Evolutionary conservation across 2,329 filamentous ascomycete species (phyloP).

Genomic region (Xylariaceae sp.): DNA sequence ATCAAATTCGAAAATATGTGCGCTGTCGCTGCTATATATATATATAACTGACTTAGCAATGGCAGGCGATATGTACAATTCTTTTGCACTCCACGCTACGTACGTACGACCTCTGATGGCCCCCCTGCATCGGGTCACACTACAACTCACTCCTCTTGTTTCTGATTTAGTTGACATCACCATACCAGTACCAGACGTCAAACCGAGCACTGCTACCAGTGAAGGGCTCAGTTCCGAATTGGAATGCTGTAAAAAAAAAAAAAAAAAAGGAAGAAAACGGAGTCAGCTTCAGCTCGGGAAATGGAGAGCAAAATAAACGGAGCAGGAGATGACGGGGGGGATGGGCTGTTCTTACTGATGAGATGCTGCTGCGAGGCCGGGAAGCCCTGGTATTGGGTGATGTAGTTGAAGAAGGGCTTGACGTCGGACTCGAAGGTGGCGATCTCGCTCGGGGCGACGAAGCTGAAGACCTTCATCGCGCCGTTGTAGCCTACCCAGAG

Average conservation of each 20-base stretch:
- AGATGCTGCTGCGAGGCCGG: conserved; percentile 14
- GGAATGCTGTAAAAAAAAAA: conserved; percentile 4
- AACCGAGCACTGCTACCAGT: conserved; percentile 13
- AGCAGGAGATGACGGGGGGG: too few relatives aligned
- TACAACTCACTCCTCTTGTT: too few relatives aligned
- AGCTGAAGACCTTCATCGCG: conserved; percentile 16
- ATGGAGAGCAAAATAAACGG: too few relatives aligned
- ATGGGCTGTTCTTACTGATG: too few relatives aligned
- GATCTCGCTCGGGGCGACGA: conserved; percentile 10
- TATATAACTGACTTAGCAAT: too few relatives aligned
- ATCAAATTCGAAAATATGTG: too few relatives aligned
- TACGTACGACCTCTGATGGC: too few relatives aligned
- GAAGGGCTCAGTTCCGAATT: conserved; percentile 16
- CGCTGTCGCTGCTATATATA: too few relatives aligned
- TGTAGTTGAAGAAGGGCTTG: conserved; percentile 13
- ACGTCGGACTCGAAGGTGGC: conserved; percentile 11
- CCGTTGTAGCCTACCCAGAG: conserved; percentile 16
- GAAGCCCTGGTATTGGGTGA: conserved; percentile 12
- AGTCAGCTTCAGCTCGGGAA: too few relatives aligned
- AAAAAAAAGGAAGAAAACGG: not conserved
- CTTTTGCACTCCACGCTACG: too few relatives aligned
- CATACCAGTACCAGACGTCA: conserved; percentile 15
- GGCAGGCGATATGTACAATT: too few relatives aligned
- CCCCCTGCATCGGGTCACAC: too few relatives aligned
- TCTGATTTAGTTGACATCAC: conserved; percentile 10